A percentile compares a stretch with the other conserved stretches of the same genome.
phyloP scores from a whole-genome alignment of 352 stramenopile genomes.

The Halophytophthora polymorphica region DNA sequence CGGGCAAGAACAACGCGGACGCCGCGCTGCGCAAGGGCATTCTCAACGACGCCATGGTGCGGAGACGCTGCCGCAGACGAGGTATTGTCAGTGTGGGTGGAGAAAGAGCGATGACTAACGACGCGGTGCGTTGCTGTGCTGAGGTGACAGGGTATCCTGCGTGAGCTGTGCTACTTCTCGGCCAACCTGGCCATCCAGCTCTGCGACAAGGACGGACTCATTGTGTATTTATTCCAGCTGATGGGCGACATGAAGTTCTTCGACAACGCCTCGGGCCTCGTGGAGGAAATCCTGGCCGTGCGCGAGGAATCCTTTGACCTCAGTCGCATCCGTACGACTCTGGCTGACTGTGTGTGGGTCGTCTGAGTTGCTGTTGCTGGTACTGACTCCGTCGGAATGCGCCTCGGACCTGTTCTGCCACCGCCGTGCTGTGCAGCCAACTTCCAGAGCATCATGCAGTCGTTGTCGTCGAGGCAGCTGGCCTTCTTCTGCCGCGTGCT shows the following conservation, averaged over 20 bases:
- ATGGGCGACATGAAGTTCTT: constrained; percentile 89
- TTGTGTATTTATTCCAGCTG: constrained; percentile 94
- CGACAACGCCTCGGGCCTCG: constrained; percentile 85
- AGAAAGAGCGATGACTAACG: neutral
- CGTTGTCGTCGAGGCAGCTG: constrained; percentile 90
- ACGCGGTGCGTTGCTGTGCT: neutral
- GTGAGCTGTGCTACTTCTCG: constrained; percentile 84
- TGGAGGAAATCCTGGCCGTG: constrained; percentile 92
- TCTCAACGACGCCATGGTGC: constrained; percentile 72
- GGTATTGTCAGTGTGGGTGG: no score
- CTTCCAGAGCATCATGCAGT: constrained; percentile 88
- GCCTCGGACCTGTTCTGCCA: neutral
- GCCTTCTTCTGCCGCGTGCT: constrained; percentile 96
- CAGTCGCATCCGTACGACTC: constrained; percentile 72
- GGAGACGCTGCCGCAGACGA: neutral
- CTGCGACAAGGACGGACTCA: constrained; percentile 80
- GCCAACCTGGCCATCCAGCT: constrained; percentile 60
- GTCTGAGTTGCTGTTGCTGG: constrained; percentile 6
- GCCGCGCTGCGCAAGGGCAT: constrained; percentile 47
- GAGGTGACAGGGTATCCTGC: constrained; percentile 43
- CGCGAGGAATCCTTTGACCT: constrained; percentile 79
- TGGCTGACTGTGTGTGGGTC: no score
- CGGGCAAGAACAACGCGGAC: constrained; percentile 42
- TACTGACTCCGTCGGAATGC: neutral
- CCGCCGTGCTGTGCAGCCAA: constrained; percentile 48